Base-by-base conservation (phyloP, 1,284 basidiomycete genomes). In the Anthracocystis setariae region DNA sequence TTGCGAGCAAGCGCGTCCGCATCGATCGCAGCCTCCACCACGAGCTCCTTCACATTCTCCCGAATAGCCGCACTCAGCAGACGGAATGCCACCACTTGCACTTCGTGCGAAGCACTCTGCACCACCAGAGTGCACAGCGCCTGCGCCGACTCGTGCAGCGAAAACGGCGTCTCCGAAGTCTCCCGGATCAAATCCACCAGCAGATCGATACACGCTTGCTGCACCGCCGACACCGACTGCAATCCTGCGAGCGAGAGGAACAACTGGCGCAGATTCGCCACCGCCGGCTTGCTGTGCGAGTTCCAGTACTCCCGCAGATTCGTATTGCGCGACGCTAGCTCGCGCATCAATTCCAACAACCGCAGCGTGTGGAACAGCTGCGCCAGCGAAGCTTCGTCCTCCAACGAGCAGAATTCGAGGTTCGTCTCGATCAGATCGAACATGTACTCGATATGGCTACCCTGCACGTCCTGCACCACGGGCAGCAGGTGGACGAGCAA, bases 361-460 rank as follows among this genome's bases (percentile, higher is more conserved):
- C 85, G 84, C 56, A 97, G 83, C 0, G 91, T 90, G 48, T 90
- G 86, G 53, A 88, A 87, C 3, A 96, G 85, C 0, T 87, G 84
- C 0, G 89, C 87, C 33, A 92, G 85, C 0, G 88, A 88, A 0
- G 83, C 75, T 2, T 86, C 82, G 38, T 93, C 89, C 8, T 86
- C 84, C 18, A 93, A 85, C 0, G 88, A 87, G 47, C 86, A 87
- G 90, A 82, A 85, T 64, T 95, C 93, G 1, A 98, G 85, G 71
- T 92, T 93, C 53, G 88, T 91, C 82, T 96, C 93, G 20, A 96
- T 83, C 7, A 97, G 84, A 81, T 98, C 94, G 79, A 93, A 94
- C 17, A 96, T 89, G 45, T 94, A 88, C 50, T 93, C 91, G 92
- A 95, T 95, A 82, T 98, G 96, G 0, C 87, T 86, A 0, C 96